These are phyloP conservation scores for Ceratobasidium sp. DNA, from an alignment of 1,284 basidiomycete genomes.

Conservation along the genomic window DNA sequence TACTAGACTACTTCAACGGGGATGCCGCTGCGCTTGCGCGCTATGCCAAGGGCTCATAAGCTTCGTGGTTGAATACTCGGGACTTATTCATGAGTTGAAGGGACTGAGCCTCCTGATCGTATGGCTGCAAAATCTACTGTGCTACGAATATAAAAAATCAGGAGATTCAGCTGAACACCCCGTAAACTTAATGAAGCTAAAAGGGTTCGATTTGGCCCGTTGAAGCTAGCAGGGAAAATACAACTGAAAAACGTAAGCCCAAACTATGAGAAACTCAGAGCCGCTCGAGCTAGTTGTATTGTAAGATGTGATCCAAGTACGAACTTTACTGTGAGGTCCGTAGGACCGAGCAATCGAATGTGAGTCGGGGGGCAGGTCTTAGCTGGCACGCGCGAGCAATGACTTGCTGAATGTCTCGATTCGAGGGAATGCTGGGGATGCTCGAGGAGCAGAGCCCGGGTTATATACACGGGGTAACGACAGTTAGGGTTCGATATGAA, in stretches of 20 bases:
- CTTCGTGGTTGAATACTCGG: background rate
- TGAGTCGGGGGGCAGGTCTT: background rate
- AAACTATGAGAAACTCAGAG: too few relatives aligned
- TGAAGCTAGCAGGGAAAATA: too few relatives aligned
- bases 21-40: conserved; percentile 45
- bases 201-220: too few relatives aligned
- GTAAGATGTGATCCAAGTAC: too few relatives aligned
- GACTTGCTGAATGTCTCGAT: background rate
- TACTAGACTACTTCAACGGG: conserved; percentile 48
- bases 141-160: too few relatives aligned
- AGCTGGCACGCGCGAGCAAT: background rate
- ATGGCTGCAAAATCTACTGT: too few relatives aligned
- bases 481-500: background rate
- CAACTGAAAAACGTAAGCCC: too few relatives aligned
- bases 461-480: background rate
- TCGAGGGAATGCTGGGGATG: background rate
- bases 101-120: too few relatives aligned
- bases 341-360: background rate
- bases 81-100: too few relatives aligned
- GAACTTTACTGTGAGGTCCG: background rate
- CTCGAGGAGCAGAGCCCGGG: background rate
- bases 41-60: conserved; percentile 45
- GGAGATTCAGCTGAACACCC: too few relatives aligned
- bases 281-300: too few relatives aligned
- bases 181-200: too few relatives aligned